phyloP scores from a whole-genome alignment of 2,329 filamentous ascomycete genomes.

The Zymoseptoria brevis region DNA sequence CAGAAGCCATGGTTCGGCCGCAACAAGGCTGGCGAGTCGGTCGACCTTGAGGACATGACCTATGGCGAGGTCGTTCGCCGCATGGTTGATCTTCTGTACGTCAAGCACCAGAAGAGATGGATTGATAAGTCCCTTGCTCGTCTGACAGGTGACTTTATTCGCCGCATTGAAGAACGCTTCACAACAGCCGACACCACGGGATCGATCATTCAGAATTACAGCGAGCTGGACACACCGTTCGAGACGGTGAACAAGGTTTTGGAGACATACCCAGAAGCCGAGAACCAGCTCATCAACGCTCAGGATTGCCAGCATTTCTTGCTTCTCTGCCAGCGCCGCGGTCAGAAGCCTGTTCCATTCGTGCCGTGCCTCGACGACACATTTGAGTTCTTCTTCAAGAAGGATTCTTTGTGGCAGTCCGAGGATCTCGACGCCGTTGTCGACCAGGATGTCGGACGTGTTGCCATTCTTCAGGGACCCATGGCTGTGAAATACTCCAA shows the following conservation, averaged over 20 bases:
- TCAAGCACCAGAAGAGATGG: conserved; percentile 85
- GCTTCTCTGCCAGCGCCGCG: conserved; percentile 79
- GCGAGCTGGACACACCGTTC: conserved; percentile 78
- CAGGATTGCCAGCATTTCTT: conserved; percentile 98
- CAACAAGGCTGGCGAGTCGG: conserved; percentile 69
- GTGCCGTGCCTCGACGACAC: conserved; percentile 92
- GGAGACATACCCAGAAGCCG: conserved; percentile 74
- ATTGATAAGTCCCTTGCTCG: conserved; percentile 77
- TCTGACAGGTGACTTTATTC: conserved; percentile 90
- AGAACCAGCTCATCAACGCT: conserved; percentile 88
- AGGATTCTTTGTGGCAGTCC: conserved; percentile 98
- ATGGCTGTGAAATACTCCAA: conserved; percentile 87
- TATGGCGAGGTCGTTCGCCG: conserved; percentile 80
- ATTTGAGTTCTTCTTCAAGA: conserved; percentile 99
- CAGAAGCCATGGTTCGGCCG: conserved; percentile 95
- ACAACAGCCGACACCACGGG: conserved; percentile 62
- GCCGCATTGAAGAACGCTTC: conserved; percentile 94
- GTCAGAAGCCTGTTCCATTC: conserved; percentile 94
- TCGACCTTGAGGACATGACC: conserved; percentile 92
- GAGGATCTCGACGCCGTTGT: conserved; percentile 95
- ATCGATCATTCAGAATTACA: conserved; percentile 82
- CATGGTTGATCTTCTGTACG: conserved; percentile 83
- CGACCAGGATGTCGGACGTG: conserved; percentile 88
- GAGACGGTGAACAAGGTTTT: conserved; percentile 70
- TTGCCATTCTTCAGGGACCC: conserved; percentile 92